Conservation (phyloP, 768 basidiomycete genomes). For the Mrakia frigida region DNA sequence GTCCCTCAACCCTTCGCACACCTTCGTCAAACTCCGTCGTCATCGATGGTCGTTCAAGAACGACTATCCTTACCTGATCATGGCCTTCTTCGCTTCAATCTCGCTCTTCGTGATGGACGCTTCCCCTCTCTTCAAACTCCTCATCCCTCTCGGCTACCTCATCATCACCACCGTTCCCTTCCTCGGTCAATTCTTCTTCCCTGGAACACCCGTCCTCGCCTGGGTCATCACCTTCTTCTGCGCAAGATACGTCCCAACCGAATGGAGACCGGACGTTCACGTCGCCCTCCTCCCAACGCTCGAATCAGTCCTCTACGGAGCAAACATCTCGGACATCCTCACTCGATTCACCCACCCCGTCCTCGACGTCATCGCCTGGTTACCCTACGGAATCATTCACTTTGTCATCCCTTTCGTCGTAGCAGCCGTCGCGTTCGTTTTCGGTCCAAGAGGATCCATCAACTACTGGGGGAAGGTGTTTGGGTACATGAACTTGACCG, state of each 20-base stretch:
- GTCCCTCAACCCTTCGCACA: constrained; percentile 65
- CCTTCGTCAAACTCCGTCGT: constrained; percentile 55
- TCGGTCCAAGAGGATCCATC: constrained; percentile 71
- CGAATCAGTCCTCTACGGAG: constrained; percentile 91
- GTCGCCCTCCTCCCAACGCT: constrained; percentile 91
- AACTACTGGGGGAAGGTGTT: constrained; percentile 81
- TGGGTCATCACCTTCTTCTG: constrained; percentile 85
- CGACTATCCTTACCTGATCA: constrained; percentile 64
- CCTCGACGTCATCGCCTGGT: constrained; percentile 89
- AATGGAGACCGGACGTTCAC: constrained; percentile 73
- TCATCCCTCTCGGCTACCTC: constrained; percentile 67
- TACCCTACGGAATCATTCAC: constrained; percentile 93
- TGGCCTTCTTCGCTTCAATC: constrained; percentile 55
- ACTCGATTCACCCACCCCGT: constrained; percentile 88
- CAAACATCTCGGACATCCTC: constrained; percentile 96
- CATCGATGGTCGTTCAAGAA: constrained; percentile 53
- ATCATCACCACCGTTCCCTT: constrained; percentile 71
- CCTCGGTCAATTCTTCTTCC: constrained; percentile 80
- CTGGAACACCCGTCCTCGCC: constrained; percentile 76
- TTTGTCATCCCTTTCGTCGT: constrained; percentile 82
- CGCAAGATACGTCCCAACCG: constrained; percentile 73
- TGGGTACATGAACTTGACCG: constrained; percentile 85
- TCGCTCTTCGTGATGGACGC: constrained; percentile 69
- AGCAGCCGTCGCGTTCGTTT: constrained; percentile 80
- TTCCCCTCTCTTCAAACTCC: constrained; percentile 65